Percentiles rank a stretch among this genome's conserved stretches.
Evolutionary conservation across 2,329 filamentous ascomycete species (phyloP).

Genomic region (Trichoderma sp.): DNA sequence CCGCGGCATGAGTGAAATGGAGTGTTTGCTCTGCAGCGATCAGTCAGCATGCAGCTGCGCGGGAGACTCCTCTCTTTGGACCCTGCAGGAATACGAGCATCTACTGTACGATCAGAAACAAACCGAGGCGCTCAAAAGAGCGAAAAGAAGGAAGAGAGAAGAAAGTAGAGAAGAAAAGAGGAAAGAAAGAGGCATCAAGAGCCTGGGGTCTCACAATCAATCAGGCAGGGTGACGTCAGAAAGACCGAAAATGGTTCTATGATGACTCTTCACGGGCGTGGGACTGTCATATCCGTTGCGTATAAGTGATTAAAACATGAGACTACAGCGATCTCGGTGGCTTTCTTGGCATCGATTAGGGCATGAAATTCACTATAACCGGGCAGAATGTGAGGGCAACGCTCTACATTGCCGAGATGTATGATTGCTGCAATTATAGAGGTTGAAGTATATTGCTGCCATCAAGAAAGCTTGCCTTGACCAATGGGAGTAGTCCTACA

Average conservation of each 20-base stretch:
- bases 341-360: background rate
- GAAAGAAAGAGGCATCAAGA: background rate
- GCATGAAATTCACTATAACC: background rate
- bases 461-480: background rate
- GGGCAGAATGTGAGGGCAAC: background rate
- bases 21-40: background rate
- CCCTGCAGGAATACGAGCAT: constrained; percentile 7
- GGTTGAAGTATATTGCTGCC: background rate
- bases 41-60: constrained; percentile 17
- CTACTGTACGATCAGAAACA: background rate
- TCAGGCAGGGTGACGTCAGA: constrained; percentile 15
- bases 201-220: background rate
- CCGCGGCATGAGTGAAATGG: background rate
- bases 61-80: background rate
- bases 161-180: background rate
- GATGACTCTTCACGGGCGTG: constrained; percentile 3
- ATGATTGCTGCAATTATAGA: background rate
- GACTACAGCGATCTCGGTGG: constrained; percentile 1
- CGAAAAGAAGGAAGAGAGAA: background rate
- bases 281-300: background rate
- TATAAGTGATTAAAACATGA: constrained; percentile 16
- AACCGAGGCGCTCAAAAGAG: background rate
- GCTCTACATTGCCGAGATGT: background rate
- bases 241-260: background rate
- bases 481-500: background rate